A percentile compares a stretch with the other conserved stretches of the same genome.
Evolutionary conservation across 805 yeast genomes (phyloP).

Genomic region (Wickerhamiella vanderwaltii): DNA sequence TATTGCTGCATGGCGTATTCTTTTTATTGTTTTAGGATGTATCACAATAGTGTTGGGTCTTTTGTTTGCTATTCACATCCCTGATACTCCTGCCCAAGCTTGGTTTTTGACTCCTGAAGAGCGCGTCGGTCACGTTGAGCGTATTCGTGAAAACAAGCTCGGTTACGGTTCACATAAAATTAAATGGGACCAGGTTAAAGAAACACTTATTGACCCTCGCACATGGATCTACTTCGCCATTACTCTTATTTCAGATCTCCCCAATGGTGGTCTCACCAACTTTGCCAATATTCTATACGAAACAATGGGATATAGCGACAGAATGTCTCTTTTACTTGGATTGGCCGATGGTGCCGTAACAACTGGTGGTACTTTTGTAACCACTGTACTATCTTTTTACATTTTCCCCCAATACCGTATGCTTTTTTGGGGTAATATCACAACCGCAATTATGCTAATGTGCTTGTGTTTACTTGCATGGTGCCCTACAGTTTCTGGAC

Average conservation of each 20-base stretch:
- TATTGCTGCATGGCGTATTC: constrained; percentile 40
- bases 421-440: constrained; percentile 34
- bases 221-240: constrained; percentile 37
- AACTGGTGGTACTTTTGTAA: constrained; percentile 15
- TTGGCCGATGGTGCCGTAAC: constrained; percentile 36
- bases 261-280: constrained; percentile 44
- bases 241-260: constrained; percentile 34
- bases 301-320: constrained; percentile 25
- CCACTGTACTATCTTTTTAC: constrained; percentile 13
- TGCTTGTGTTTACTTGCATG: constrained; percentile 37
- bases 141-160: constrained; percentile 42
- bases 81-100: constrained; percentile 41
- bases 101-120: constrained; percentile 38
- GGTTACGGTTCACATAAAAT: constrained; percentile 45
- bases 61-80: constrained; percentile 28
- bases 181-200: constrained; percentile 41
- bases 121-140: constrained; percentile 36
- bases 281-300: constrained; percentile 35
- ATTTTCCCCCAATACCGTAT: constrained; percentile 14
- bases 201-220: constrained; percentile 38
- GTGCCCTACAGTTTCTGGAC: constrained; percentile 28
- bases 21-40: constrained; percentile 46
- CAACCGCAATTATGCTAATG: constrained; percentile 38
- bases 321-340: constrained; percentile 31
- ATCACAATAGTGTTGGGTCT: constrained; percentile 34